Base-by-base conservation (phyloP, 805 yeast genomes). In the Grigorovia jiainica region DNA sequence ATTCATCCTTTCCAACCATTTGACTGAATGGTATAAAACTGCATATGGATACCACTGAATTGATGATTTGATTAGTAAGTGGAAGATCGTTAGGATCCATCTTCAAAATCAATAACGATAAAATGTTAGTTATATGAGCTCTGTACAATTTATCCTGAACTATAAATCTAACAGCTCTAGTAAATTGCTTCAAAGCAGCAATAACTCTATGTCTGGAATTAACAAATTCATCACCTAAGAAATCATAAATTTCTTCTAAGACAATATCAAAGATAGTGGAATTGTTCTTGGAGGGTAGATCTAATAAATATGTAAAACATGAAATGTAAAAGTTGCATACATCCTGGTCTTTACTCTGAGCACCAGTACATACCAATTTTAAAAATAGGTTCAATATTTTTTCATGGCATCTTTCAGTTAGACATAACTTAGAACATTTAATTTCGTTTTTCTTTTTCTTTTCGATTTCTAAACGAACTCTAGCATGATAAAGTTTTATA, bases 41-140 rank as follows among this genome's bases (percentile, higher is more conserved):
- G 0, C 87, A 79, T 19, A 81, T 73, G 0, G 85, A 69, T 9
- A 85, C 81, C 42, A 92, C 72, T 16, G 83, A 71, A 44, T 79
- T 74, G 33, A 89, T 63, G 0, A 95, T 73, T 40, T 76, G 72
- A 13, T 78, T 68, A 0, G 95, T 80, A 55, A 89, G 76, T 11
- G 68, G 70, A 38, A 87, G 70, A 60, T 92, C 98, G 57, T 89
- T 92, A 0, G 89, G 75, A 57, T 92, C 97, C 23, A 92, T 78
- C 24, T 92, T 95, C 0, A 87, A 84, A 7, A 87, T 58, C 2
- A 80, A 65, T 59, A 86, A 69, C 21, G 79, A 74, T 32, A 89
- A 57, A 13, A 92, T 66, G 41, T 94, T 75, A 0, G 94, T 76
- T 10, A 87, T 65, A 53, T 92, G 98, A 10, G 85, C 78, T 35